Base-by-base conservation (phyloP, 1,284 basidiomycete species). In the Stygiomarasmius scandens region DNA sequence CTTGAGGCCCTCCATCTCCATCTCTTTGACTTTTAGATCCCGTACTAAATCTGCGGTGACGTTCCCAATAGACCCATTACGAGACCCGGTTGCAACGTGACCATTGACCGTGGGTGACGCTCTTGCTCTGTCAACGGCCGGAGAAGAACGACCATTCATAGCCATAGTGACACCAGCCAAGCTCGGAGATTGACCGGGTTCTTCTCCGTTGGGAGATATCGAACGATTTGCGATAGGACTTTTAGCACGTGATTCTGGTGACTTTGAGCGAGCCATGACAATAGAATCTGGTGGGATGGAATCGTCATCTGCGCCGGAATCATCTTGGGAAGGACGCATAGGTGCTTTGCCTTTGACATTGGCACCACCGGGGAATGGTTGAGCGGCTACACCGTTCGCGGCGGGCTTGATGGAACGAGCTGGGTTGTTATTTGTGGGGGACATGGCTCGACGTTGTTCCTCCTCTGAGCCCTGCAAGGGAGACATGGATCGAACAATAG, bases 21-120 rank as follows among this genome's bases (percentile, higher is more conserved):
- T 77, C 64, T 95, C 93, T 67, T 89, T 93, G 24, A 82, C 80
- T 72, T 90, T 93, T 58, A 94, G 74, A 64, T 94, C 92, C 36
- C 85, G 80, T 50, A 92, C 74, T 58, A 93, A 72, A 68, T 95
- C 92, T 6, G 86, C 84, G 1, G 89, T 80, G 12, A 88, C 77
- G 66, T 84, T 89, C 14, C 87, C 85, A 0, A 86, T 83, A 12
- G 89, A 89, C 0, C 84, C 83, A 14, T 81, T 66, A 59, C 76
- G 68, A 58, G 76, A 71, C 50, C 76, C 67, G 23, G 74, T 72
- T 60, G 77, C 64, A 51, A 70, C 63, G 67, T 80, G 79, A 11
- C 80, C 82, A 66, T 85, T 86, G 41, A 77, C 62, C 0, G 77
- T 79, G 2, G 87, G 84, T n/a, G 87, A 86, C 16, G 78, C 74